Evolutionary conservation across 371 early-diverging fungal species (phyloP), one percentile per base, ranked within the genome.

Genomic region (Haplosporangium sp.): DNA sequence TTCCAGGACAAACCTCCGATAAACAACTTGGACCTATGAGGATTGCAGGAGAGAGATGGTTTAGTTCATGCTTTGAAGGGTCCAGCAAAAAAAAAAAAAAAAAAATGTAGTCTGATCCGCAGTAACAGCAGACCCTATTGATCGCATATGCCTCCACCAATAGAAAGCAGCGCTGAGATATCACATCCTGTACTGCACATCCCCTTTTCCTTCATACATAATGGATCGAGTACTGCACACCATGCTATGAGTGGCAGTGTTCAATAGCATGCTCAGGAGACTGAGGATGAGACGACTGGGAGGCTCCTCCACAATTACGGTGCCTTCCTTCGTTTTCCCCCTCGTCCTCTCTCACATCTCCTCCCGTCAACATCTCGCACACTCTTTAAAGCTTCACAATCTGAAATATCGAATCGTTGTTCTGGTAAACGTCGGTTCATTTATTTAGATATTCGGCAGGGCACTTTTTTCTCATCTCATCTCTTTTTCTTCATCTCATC

Each of bases 1-100:
- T 61, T 64, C 89, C 88, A 94, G 70, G 91, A 83, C 48, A 93
- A 85, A 69, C 84, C 84, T 48, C 92, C 93, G 64, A 93, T 85
- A 66, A 88, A 94, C 42, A 94, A 64, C 82, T 91, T 88, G 62
- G 64, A 58, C 59, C 59, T 63, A 59, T 2, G 40, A 36, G 1
- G 43, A 54, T 5, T 29, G 23, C 14, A 29, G 18, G 16, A 40
- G n/a, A 38, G 0, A 20, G n/a, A 38, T 16, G 29, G 40, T 21
- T 38, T 36, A 3, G 7, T n/a, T 20, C 6, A n/a, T 21, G 48
- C 29, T 16, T 43, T 9, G 43, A 9, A 13, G 45, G 45, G 45
- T 45, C n/a, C n/a, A n/a, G n/a, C n/a, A n/a, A n/a, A n/a, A n/a
- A n/a, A n/a, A n/a, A n/a, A n/a, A n/a, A n/a, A 29, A 29, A 29